Percentiles rank a stretch among this genome's conserved stretches.
Evolutionary conservation across 2,329 filamentous ascomycete species (phyloP).

Genomic region (Aureobasidium zeae): DNA sequence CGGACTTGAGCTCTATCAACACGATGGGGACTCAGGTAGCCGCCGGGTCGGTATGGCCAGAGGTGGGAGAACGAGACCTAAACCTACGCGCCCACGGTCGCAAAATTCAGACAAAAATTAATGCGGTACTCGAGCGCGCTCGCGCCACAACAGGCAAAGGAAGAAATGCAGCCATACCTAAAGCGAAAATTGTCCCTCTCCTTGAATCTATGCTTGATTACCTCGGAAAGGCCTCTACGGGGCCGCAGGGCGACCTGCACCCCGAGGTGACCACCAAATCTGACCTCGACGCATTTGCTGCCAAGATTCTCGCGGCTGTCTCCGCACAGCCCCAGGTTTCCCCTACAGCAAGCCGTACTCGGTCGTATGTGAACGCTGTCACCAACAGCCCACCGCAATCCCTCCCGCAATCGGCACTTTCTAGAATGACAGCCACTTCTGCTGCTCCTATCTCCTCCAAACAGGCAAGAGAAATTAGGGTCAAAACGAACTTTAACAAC

Average conservation of each 20-base stretch:
- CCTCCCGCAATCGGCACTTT: too few species aligned
- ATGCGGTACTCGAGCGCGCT: not conserved
- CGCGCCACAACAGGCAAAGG: not conserved
- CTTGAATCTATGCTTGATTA: not conserved
- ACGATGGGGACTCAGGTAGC: not conserved
- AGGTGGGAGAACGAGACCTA: not conserved
- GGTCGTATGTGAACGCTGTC: too few species aligned
- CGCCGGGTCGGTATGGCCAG: not conserved
- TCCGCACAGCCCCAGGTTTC: not conserved
- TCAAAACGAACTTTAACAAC: slow-evolving; percentile 6
- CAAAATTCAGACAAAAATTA: slow-evolving; percentile 1
- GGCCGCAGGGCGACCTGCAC: not conserved
- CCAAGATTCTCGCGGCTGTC: not conserved
- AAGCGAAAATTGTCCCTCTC: not conserved
- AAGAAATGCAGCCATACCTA: not conserved
- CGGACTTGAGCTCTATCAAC: slow-evolving; percentile 1
- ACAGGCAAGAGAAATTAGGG: not conserved
- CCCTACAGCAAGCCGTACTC: not conserved
- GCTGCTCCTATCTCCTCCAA: too few species aligned
- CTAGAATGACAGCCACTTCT: too few species aligned
- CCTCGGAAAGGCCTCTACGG: not conserved
- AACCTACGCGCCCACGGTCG: not conserved
- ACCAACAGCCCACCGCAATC: too few species aligned
- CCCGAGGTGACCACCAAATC: not conserved
- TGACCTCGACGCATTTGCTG: not conserved